Conservation (phyloP, 129 eudicot species). For the Lactuca sativa region DNA sequence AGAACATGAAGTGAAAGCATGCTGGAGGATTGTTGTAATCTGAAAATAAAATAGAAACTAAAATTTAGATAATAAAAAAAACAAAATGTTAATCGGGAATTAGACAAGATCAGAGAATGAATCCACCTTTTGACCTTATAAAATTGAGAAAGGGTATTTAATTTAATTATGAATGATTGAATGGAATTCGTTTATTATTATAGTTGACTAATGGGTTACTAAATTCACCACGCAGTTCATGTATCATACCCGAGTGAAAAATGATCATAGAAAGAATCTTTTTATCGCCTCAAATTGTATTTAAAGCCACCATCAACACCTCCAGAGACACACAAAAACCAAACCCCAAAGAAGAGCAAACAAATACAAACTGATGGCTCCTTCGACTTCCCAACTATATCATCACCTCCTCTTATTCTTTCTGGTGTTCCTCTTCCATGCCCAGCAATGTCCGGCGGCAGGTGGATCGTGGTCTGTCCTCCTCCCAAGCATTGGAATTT, state of each 20-base stretch:
- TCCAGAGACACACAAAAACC: background rate
- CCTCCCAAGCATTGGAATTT: slow-evolving; percentile 47
- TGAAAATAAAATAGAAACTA: too few species aligned
- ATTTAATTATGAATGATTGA: too few species aligned
- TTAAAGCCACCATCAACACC: background rate
- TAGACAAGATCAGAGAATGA: too few species aligned
- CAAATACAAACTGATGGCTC: background rate
- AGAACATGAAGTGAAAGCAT: too few species aligned
- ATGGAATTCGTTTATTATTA: too few species aligned
- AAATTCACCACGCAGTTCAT: background rate
- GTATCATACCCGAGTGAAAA: background rate
- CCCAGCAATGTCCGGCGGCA: slow-evolving; percentile 17
- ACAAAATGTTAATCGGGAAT: too few species aligned
- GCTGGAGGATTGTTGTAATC: too few species aligned
- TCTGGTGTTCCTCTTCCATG: slow-evolving; percentile 13
- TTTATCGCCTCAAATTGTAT: background rate
- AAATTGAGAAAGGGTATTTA: too few species aligned
- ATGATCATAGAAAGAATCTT: too few species aligned
- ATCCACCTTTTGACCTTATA: too few species aligned
- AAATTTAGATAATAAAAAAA: too few species aligned
- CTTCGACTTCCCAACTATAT: background rate
- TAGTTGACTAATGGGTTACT: too few species aligned
- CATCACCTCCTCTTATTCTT: slow-evolving; percentile 15
- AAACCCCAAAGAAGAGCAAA: background rate
- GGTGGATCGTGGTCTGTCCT: slow-evolving; percentile 62